A percentile compares a stretch with the other conserved stretches of the same genome.
Conservation (phyloP, 2,329 filamentous ascomycete species). For the Calycina marina region DNA sequence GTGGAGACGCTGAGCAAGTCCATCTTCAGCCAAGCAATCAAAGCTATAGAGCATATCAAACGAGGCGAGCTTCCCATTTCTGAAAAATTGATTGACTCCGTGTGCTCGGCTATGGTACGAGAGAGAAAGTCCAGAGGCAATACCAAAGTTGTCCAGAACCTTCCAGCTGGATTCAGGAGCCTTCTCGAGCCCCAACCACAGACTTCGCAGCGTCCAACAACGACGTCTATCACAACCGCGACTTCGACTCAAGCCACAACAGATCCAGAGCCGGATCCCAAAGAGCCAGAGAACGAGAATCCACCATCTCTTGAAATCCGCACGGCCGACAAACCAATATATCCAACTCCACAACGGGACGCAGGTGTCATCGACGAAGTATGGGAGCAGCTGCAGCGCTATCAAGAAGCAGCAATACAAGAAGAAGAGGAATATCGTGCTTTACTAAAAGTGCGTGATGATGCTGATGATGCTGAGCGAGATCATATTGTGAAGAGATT, state of each 20-base stretch:
- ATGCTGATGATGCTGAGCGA: too few relatives aligned
- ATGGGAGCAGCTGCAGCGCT: constrained; percentile 44
- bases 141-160: too few relatives aligned
- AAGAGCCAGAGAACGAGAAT: constrained; percentile 1
- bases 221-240: constrained; percentile 2
- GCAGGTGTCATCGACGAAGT: constrained; percentile 41
- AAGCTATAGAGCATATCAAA: too few relatives aligned
- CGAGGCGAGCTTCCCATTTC: too few relatives aligned
- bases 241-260: constrained; percentile 3
- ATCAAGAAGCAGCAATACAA: constrained; percentile 23
- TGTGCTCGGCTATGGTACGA: too few relatives aligned
- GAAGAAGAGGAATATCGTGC: too few relatives aligned
- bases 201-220: neutral
- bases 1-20: constrained; percentile 31
- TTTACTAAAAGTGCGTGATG: too few relatives aligned
- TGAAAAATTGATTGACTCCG: too few relatives aligned
- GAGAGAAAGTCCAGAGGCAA: too few relatives aligned
- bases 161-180: too few relatives aligned
- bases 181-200: neutral
- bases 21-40: too few relatives aligned
- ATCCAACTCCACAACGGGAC: constrained; percentile 29
- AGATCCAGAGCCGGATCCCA: constrained; percentile 3
- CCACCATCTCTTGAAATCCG: neutral
- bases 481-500: too few relatives aligned
- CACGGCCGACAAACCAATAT: constrained; percentile 1